Base-by-base conservation (phyloP, 345 rosid species). In the Aurinia saxatilis region DNA sequence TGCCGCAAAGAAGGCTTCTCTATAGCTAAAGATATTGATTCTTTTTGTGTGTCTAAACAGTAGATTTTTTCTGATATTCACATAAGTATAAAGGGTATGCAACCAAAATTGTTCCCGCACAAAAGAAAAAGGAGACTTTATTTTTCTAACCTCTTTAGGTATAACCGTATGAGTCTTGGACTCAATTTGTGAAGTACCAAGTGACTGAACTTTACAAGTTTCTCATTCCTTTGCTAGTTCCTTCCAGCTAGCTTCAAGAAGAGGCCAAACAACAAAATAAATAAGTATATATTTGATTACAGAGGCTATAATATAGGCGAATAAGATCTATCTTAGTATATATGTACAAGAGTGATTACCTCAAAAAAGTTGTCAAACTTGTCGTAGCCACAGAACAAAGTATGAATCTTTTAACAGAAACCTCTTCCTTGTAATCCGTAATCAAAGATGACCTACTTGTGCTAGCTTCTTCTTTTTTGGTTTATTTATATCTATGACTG, bases 121-220 rank as follows among this genome's bases (percentile, higher is more conserved):
- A 35, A 50, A 57, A 40, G 48, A 53, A 67, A 56, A 48, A 21
- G 37, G 34, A 45, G 45, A 63, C 49, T 57, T 65, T 63, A 63
- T 79, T 70, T 46, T 61, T 65, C 82, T 76, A 74, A 84, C 86
- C 84, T 84, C 77, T 71, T 40, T 50, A 34, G 59, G 38, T 56
- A n/a, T n/a, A n/a, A n/a, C n/a, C n/a, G n/a, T n/a, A 66, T 19
- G 53, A 73, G 59, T 66, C 75, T 50, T 27, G 44, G 72, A 46
- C 67, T 56, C 13, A 41, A 33, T 60, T 42, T 68, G 60, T 55
- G 53, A 59, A 59, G 46, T 75, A 50, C 37, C 51, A 48, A 59
- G 40, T 25, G 6, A 51, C 11, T 50, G 57, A 65, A 58, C 60
- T 47, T 51, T 12, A 58, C 67, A 58, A 51, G 60, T 61, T 65